These are phyloP conservation scores for Apiotrichum laibachii DNA, from an alignment of 1,284 basidiomycete genomes.

Conservation along the genomic window DNA sequence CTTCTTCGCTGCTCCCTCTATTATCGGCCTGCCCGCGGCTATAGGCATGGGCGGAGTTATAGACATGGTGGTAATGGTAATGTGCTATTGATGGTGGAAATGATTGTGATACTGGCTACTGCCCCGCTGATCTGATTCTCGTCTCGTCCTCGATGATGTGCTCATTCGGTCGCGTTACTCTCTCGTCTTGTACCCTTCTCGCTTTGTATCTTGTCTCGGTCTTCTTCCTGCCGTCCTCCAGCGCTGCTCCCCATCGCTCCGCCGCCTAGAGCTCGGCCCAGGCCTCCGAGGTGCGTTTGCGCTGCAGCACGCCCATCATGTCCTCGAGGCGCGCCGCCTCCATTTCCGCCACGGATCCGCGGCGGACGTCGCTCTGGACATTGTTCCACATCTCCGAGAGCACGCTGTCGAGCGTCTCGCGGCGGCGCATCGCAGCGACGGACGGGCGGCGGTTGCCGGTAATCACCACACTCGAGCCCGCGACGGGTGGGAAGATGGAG, in stretches of 20 bases:
- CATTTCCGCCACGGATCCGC: slow-evolving; percentile 18
- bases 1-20: too few relatives aligned
- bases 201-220: not conserved
- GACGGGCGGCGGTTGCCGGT: not conserved
- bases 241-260: too few relatives aligned
- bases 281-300: slow-evolving; percentile 9
- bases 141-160: too few relatives aligned
- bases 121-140: too few relatives aligned
- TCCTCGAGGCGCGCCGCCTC: slow-evolving; percentile 26
- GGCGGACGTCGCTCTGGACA: slow-evolving; percentile 26
- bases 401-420: slow-evolving; percentile 35
- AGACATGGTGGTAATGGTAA: too few relatives aligned
- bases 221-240: not conserved
- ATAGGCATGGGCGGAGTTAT: too few relatives aligned
- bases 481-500: not conserved
- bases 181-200: too few relatives aligned
- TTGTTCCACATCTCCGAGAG: slow-evolving; percentile 37
- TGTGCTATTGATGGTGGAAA: too few relatives aligned
- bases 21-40: too few relatives aligned
- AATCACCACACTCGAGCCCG: not conserved
- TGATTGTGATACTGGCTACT: too few relatives aligned
- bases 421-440: slow-evolving; percentile 7
- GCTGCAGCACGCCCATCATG: slow-evolving; percentile 24
- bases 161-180: too few relatives aligned
- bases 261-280: slow-evolving; percentile 25